Conservation (phyloP, 2,329 filamentous ascomycete species). For the Ustilaginoidea virens region DNA sequence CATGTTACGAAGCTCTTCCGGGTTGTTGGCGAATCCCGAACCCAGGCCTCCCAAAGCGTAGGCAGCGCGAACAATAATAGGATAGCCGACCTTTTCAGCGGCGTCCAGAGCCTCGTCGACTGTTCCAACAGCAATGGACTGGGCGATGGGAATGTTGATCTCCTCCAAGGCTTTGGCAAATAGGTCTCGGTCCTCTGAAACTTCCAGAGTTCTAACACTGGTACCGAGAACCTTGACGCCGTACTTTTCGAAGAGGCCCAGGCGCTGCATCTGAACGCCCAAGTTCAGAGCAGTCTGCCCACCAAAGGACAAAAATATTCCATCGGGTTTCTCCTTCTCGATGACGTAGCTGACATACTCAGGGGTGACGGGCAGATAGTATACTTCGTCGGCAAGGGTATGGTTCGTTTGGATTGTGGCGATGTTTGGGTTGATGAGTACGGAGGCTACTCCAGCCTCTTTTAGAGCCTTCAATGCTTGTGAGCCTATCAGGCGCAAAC, state of each 20-base stretch:
- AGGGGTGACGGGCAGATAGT: constrained; percentile 93
- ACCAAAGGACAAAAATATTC: constrained; percentile 93
- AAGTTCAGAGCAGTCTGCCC: constrained; percentile 94
- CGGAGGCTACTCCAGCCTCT: constrained; percentile 80
- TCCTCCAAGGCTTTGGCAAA: constrained; percentile 93
- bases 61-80: constrained; percentile 93
- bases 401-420: constrained; percentile 97
- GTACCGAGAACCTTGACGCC: constrained; percentile 92
- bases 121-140: constrained; percentile 84
- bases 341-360: constrained; percentile 98
- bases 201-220: constrained; percentile 84
- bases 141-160: constrained; percentile 93
- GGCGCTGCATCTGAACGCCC: constrained; percentile 92
- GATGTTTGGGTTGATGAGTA: constrained; percentile 96
- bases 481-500: constrained; percentile 56
- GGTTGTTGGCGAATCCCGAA: constrained; percentile 88
- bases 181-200: constrained; percentile 88
- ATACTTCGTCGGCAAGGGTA: constrained; percentile 89
- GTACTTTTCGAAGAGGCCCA: constrained; percentile 90
- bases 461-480: constrained; percentile 95
- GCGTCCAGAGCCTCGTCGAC: constrained; percentile 86
- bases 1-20: constrained; percentile 87
- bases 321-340: constrained; percentile 87
- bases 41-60: constrained; percentile 93
- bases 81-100: constrained; percentile 78